phyloP scores from a whole-genome alignment of 176 grass and related monocot species.

The Saccharum officinarum region DNA sequence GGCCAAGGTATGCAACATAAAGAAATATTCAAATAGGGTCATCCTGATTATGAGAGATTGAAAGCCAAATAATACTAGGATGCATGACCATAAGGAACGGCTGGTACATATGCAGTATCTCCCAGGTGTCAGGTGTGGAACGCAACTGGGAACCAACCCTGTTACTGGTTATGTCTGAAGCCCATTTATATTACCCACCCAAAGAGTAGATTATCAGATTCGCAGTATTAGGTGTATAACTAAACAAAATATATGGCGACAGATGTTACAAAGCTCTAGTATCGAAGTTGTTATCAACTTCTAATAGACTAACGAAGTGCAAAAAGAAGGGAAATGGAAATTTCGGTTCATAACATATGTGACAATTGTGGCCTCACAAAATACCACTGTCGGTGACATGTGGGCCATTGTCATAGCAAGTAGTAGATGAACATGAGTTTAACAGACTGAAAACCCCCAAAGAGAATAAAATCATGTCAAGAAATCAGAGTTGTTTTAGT shows the following conservation, averaged over 20 bases:
- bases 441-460: not conserved
- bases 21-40: not conserved
- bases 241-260: not conserved
- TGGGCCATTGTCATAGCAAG: not conserved
- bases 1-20: not conserved
- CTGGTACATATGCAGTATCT: not conserved
- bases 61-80: not conserved
- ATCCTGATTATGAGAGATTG: not conserved
- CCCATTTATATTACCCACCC: not conserved
- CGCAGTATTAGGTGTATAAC: not conserved
- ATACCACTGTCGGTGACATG: not conserved
- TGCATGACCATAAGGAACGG: not conserved
- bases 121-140: not conserved
- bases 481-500: not conserved
- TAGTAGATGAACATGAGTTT: not conserved
- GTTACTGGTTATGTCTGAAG: not conserved
- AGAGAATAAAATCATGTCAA: not conserved
- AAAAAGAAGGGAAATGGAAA: not conserved
- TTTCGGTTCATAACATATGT: not conserved
- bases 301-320: not conserved
- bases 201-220: not conserved
- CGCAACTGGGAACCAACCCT: not conserved
- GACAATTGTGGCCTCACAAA: not conserved
- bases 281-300: not conserved
- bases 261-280: not conserved